Evolutionary conservation across 1,284 basidiomycete genomes (phyloP).

Genomic region (Coniferiporia sulphurascens): DNA sequence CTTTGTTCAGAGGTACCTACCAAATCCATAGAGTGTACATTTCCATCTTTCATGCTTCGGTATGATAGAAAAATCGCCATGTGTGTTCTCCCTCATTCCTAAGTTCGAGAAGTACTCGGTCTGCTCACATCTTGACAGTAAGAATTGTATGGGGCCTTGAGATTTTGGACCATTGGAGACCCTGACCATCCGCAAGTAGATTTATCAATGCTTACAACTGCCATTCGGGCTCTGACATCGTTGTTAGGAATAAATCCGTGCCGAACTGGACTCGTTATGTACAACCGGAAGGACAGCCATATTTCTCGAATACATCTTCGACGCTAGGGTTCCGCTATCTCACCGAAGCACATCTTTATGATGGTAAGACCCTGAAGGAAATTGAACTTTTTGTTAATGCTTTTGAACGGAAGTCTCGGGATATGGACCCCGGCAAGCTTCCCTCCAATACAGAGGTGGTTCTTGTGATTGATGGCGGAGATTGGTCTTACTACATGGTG

Average conservation of each 20-base stretch:
- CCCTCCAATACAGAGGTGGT: conserved; percentile 6
- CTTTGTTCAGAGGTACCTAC: background rate
- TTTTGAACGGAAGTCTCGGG: background rate
- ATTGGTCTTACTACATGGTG: conserved; percentile 38
- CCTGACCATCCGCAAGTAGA: conserved; percentile 2
- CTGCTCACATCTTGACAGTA: background rate
- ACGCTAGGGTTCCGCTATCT: conserved; percentile 6
- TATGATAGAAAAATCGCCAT: conserved; percentile 7
- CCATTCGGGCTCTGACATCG: background rate
- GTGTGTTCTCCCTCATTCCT: background rate
- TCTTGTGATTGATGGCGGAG: conserved; percentile 1
- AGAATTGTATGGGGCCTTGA: background rate
- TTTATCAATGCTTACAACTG: background rate
- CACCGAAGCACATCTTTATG: conserved; percentile 7
- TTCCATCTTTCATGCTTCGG: background rate
- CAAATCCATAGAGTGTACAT: background rate
- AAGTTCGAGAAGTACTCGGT: too few relatives aligned
- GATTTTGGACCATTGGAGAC: conserved; percentile 4
- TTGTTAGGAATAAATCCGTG: background rate
- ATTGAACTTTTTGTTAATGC: conserved; percentile 4
- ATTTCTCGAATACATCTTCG: conserved; percentile 3
- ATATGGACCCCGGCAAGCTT: background rate
- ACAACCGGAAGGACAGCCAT: conserved; percentile 12
- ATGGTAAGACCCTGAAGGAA: background rate
- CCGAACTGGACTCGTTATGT: conserved; percentile 4